Percentiles rank a stretch among this genome's conserved stretches.
Evolutionary conservation across 139 green algal genomes (phyloP).

Genomic region (Astrephomene gubernaculifera): DNA sequence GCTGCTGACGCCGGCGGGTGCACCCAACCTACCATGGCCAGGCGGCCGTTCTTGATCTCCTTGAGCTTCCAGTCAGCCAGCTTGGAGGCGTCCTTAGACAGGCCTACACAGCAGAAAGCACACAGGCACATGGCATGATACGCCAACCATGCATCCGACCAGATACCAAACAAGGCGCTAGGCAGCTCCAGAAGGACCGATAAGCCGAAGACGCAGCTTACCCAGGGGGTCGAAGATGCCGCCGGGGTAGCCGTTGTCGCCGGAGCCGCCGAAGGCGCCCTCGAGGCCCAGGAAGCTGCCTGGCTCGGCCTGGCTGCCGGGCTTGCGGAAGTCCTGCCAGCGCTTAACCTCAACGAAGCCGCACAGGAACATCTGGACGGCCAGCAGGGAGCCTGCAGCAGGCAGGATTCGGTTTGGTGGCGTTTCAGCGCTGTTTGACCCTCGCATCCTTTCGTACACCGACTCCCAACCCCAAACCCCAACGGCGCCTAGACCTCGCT

Average conservation of each 20-base stretch:
- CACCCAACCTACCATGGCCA: slow-evolving; percentile 71
- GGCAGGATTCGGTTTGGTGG: too few species aligned
- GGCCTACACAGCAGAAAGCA: background rate
- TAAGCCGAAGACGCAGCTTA: too few species aligned
- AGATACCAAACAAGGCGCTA: too few species aligned
- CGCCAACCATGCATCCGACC: too few species aligned
- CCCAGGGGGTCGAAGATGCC: slow-evolving; percentile 86
- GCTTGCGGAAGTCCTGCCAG: slow-evolving; percentile 88
- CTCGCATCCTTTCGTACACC: too few species aligned
- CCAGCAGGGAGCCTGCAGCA: slow-evolving; percentile 69
- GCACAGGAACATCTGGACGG: slow-evolving; percentile 80
- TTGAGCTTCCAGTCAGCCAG: slow-evolving; percentile 73
- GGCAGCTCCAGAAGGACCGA: too few species aligned
- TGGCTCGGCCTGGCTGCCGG: slow-evolving; percentile 73
- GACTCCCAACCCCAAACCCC: too few species aligned
- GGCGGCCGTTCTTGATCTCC: slow-evolving; percentile 83
- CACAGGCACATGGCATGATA: too few species aligned
- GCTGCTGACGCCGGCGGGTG: too few species aligned
- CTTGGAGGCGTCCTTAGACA: slow-evolving; percentile 52
- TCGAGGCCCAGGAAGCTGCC: slow-evolving; percentile 83
- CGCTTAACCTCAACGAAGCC: slow-evolving; percentile 91
- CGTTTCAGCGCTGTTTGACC: too few species aligned
- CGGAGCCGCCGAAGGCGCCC: slow-evolving; percentile 69
- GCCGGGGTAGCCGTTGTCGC: slow-evolving; percentile 78
- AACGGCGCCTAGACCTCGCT: too few species aligned